Base-by-base conservation (phyloP, 192 early-diverging fungal genomes). In the Oehlia diaphana region DNA sequence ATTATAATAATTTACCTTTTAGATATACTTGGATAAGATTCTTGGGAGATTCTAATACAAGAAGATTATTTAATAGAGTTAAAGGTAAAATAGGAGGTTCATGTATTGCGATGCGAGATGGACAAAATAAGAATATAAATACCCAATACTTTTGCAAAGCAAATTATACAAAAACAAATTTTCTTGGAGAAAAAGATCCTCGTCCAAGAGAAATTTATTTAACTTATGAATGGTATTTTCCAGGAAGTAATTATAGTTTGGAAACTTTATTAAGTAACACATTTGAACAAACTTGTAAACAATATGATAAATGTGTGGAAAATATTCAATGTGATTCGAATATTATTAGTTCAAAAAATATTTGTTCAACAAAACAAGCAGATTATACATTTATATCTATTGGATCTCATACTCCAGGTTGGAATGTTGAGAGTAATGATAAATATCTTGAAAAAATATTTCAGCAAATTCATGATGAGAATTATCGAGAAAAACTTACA, bases 171-270 rank as follows among this genome's bases (percentile, higher is more conserved):
- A 1, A 63, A 23, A 26, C 23, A 9, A 0, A 14, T 7, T 23
- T 26, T 21, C 7, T 23, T 63, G 19, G 23, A 21, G 19, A 19
- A 63, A 63, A 63, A 63, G 63, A 63, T 63, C n/a, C 63, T 21
- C 63, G 63, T 63, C 63, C 63, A 23, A 63, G 23, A 63, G 63
- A 63, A 63, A 9, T 63, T 23, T 23, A 23, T 63, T 26, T 63
- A 23, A 63, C 63, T 63, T 63, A 26, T 63, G 63, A 63, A 63
- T 63, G 63, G 63, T 63, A 63, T 63, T 63, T 8, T 63, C 63
- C 63, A 26, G 19, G 8, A 9, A 21, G 23, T 63, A 23, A 0
- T 9, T 63, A 63, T 63, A 63, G 0, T 63, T 63, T 63, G 10
- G n/a, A 63, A 63, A 21, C 19, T 26, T 9, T 63, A 23, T 63